Evolutionary conservation across 495 filamentous ascomycete species (phyloP).

Genomic region (Tirmania nivea): DNA sequence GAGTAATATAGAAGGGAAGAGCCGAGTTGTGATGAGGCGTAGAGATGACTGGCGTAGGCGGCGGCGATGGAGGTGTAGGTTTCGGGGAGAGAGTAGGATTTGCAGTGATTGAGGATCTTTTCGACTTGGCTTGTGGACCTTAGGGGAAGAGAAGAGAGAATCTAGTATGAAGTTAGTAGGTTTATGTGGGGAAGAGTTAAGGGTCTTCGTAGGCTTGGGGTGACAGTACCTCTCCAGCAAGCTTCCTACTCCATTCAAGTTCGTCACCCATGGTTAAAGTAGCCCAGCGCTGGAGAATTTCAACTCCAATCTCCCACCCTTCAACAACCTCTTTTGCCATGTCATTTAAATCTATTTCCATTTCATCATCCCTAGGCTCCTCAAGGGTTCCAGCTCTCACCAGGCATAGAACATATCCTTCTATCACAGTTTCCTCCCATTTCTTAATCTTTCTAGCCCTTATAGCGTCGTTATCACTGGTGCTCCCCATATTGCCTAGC

Average conservation of each 20-base stretch:
- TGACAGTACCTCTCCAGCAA: conserved; percentile 14
- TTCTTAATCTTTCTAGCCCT: conserved; percentile 6
- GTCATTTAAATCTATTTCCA: neutral
- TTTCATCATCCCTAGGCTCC: neutral
- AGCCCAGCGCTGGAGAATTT: conserved; percentile 2
- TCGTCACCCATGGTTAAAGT: neutral
- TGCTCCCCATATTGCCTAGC: neutral
- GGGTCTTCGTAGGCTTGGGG: no score
- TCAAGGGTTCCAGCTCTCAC: conserved; percentile 13
- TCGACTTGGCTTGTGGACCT: conserved; percentile 12
- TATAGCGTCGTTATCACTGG: conserved; percentile 15
- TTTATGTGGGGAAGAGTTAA: no score
- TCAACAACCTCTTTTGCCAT: conserved; percentile 14
- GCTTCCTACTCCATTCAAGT: conserved; percentile 7
- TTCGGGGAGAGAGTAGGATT: conserved; percentile 7
- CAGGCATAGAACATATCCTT: conserved; percentile 12
- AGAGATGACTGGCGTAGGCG: conserved; percentile 13
- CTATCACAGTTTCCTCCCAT: conserved; percentile 7
- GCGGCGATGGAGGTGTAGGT: conserved; percentile 12
- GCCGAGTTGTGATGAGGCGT: conserved; percentile 10
- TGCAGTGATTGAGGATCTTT: conserved; percentile 14
- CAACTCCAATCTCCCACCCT: conserved; percentile 17
- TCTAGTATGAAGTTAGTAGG: no score
- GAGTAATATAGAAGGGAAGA: conserved; percentile 17
- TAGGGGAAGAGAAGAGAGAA: conserved; percentile 14